These are phyloP conservation scores for Lepiota subincarnata DNA, from an alignment of 768 basidiomycete genomes.

Conservation along the genomic window DNA sequence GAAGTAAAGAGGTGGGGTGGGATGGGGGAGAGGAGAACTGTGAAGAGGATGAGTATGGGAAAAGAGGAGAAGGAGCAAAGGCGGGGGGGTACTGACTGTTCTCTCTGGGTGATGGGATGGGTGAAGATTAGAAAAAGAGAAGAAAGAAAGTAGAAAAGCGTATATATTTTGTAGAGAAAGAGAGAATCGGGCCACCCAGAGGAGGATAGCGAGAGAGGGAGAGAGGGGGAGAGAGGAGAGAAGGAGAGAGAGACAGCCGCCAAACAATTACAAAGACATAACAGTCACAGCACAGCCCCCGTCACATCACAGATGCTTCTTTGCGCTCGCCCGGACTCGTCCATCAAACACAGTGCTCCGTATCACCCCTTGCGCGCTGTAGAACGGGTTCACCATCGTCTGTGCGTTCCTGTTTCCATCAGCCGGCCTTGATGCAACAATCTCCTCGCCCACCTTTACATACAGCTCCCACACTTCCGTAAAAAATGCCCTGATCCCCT, in stretches of 20 bases:
- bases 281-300: conserved; percentile 19
- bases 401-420: conserved; percentile 25
- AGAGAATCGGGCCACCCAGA: conserved; percentile 1
- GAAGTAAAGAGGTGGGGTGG: too few relatives aligned
- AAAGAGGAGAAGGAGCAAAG: conserved; percentile 14
- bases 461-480: conserved; percentile 96
- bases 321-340: conserved; percentile 81
- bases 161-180: conserved; percentile 20
- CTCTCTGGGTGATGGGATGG: conserved; percentile 14
- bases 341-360: conserved; percentile 78
- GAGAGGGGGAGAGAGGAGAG: conserved; percentile 26
- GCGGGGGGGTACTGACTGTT: conserved; percentile 14
- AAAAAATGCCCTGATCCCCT: conserved; percentile 91
- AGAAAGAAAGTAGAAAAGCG: conserved; percentile 18
- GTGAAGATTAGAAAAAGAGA: conserved; percentile 22
- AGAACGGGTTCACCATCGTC: conserved; percentile 95
- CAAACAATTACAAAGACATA: conserved; percentile 5
- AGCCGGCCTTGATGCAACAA: not conserved
- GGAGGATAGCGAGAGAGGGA: conserved; percentile 26
- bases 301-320: conserved; percentile 63
- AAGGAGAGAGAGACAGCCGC: conserved; percentile 24
- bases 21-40: conserved; percentile 20
- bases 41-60: conserved; percentile 15
- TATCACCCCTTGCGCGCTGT: conserved; percentile 83
- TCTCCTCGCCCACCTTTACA: conserved; percentile 64